Base-by-base conservation (phyloP, 2,329 filamentous ascomycete genomes). In the Clarireedia homoeocarpa region DNA sequence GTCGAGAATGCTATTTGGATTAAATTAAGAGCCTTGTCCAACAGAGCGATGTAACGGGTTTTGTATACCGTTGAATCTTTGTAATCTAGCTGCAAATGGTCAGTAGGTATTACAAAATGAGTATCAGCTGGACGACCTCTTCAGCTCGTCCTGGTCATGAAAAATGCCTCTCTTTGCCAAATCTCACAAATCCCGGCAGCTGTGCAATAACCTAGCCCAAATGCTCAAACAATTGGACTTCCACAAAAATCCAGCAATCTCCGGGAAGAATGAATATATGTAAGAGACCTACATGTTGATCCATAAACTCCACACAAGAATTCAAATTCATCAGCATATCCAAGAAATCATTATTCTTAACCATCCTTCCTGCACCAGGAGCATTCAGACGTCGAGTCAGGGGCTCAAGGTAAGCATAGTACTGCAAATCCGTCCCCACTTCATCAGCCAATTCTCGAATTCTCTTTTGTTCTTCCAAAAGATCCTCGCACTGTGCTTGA, bases 231-330 rank as follows among this genome's bases (percentile, higher is more conserved):
- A 24, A 48, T 5, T 7, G 7, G 14, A 9, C 27, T 26, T 27
- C 15, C 23, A 12, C 12, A 24, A 10, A 24, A 12, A 42, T 10
- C 7, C n/a, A 42, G 15, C 39, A 42, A 42, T 2, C 14, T 42
- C 20, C n/a, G 7, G 6, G 24, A 24, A 24, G 14, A 7, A 46
- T 23, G 10, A 26, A 40, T 24, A 26, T 10, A 27, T 50, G 42
- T 20, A 10, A 27, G 24, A 30, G 27, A 70, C 85, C 70, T 72
- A 91, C 88, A 74, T 96, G 89, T 52, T 82, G 78, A 59, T 88
- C 82, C 91, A 97, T 96, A 68, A 97, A 97, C 30, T 85, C 86
- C 63, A 99, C 83, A 69, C 92, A 99, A 53, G 89, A 84, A 71
- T 97, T 91, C 50, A 99, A 76, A 60, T 90, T 92, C 48, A 82